Base-by-base conservation (phyloP, 1,139 yeast genomes). In the Sugiyamaella castrensis region DNA sequence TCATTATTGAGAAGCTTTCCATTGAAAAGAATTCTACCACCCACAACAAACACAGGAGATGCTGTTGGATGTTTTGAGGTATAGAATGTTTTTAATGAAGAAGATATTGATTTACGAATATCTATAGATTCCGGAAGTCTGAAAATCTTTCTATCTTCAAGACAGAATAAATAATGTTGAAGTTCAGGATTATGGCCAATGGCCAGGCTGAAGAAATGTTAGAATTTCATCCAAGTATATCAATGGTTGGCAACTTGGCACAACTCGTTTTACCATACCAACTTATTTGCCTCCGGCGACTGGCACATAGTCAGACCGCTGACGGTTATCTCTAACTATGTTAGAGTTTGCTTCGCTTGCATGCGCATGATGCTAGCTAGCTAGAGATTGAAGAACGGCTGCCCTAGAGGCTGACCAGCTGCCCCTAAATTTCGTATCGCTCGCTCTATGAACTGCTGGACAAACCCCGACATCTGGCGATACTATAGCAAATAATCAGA, bases 111-210 rank as follows among this genome's bases (percentile, higher is more conserved):
- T 32, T 16, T 40, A 16, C 31, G 28, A 16, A 37, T 13, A 37
- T 37, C 32, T 15, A 30, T 12, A 9, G 45, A 33, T 12, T 16
- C 30, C 2, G 38, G 33, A 27, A 41, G 27, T 27, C 45, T 24
- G 28, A 41, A 15, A 13, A 41, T 10, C 10, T 15, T 32, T 27
- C 32, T 28, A 27, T 43, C 46, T 19, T 43, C 46, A 24, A 43
- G 26, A 15, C 24, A 40, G 30, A 43, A 37, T 15, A 43, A 13
- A 31, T 43, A 43, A 19, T 37, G 36, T n/a, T 43, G 32, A n/a
- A 27, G 12, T 6, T 43, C 46, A 15, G 12, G 26, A 27, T 38
- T 35, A 13, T 34, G 39, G 30, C 43, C 43, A 31, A 9, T 9
- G 43, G 43, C 43, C 43, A 40, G 32, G 29, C 43, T 40, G 12